These are phyloP conservation scores for Arthrobotrys pseudoclavata DNA, from an alignment of 2,329 filamentous ascomycete species.

Conservation along the genomic window DNA sequence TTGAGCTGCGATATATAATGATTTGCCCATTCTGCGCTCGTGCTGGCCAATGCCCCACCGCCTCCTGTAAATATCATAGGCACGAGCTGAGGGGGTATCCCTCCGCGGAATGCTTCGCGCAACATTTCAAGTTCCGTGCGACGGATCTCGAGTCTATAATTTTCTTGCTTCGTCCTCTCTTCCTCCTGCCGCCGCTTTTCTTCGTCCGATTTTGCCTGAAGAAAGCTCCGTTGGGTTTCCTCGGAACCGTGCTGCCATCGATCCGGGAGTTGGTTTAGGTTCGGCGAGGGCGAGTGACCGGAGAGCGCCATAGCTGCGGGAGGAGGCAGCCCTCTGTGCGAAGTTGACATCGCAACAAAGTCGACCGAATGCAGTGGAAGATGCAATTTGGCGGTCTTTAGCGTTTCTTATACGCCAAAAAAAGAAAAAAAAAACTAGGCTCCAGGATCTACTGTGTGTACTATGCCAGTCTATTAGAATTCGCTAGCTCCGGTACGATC, in stretches of 20 bases:
- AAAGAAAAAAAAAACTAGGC: too few species aligned
- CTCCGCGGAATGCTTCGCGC: conserved; percentile 70
- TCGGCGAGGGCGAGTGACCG: conserved; percentile 63
- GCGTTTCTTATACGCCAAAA: not conserved
- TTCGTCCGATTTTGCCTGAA: conserved; percentile 70
- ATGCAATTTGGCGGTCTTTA: conserved; percentile 27
- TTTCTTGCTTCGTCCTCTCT: conserved; percentile 71
- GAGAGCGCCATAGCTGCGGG: conserved; percentile 70
- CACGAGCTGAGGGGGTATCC: conserved; percentile 70
- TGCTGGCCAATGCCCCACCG: conserved; percentile 67
- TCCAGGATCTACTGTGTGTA: not conserved
- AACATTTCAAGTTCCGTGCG: conserved; percentile 71
- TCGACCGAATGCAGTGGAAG: conserved; percentile 9
- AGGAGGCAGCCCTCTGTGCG: conserved; percentile 71
- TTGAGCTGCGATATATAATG: conserved; percentile 69
- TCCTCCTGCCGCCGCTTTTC: conserved; percentile 71
- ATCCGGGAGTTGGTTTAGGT: conserved; percentile 60
- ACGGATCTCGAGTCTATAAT: conserved; percentile 69
- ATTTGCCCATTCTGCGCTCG: conserved; percentile 70
- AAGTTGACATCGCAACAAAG: conserved; percentile 67
- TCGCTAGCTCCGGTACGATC: not conserved
- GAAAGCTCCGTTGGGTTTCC: conserved; percentile 70
- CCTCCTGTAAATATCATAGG: conserved; percentile 72
- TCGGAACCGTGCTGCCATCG: conserved; percentile 70
- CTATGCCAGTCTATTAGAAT: not conserved